Evolutionary conservation across 2,329 filamentous ascomycete genomes (phyloP), one percentile per base, ranked within the genome.

Genomic region (Fusarium falciforme): DNA sequence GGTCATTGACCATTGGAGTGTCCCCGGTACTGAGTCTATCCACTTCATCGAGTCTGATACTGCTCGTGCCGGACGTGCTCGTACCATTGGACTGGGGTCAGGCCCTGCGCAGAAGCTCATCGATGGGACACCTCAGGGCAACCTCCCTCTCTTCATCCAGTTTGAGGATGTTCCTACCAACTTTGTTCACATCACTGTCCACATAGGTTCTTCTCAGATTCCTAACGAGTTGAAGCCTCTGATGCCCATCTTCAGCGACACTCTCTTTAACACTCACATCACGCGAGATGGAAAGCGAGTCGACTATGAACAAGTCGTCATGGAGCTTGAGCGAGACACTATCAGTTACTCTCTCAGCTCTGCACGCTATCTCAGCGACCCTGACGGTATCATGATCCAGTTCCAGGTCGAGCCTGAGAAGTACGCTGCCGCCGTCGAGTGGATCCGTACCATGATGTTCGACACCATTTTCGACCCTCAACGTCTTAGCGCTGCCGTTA

Each of bases 231-330:
- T 96, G 68, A 95, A 96, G 80, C 96, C 96, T 5, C 84, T 99
- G 25, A 86, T 98, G 57, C 89, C 92, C 4, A 88, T 98, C 44
- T 98, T 97, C 79, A 92, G 91, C 33, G 94, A 95, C 79, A 96
- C 96, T 79, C 98, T 98, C 85, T 99, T 98, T 87, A 96, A 94
- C 80, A 94, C 95, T 0, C 96, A 96, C 3, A 92, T 99, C 68
- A 87, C 89, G 77, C 91, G 92, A 33, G 88, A 95, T 77, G 95
- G 94, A 49, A 88, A 94, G 80, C 89, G 89, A 27, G 85, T 99
- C 33, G 91, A 93, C 57, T 99, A 98, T 77, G 96, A 98, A 81
- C 90, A 98, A 71, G 94, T 98, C 4, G 95, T 98, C 52, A 94
- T 94, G 80, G 92, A 95, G 79, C 88, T 99, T 5, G 96, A 99